Evolutionary conservation across 441 rosid species (phyloP).

Genomic region (Cnidoscolus chayamansa): DNA sequence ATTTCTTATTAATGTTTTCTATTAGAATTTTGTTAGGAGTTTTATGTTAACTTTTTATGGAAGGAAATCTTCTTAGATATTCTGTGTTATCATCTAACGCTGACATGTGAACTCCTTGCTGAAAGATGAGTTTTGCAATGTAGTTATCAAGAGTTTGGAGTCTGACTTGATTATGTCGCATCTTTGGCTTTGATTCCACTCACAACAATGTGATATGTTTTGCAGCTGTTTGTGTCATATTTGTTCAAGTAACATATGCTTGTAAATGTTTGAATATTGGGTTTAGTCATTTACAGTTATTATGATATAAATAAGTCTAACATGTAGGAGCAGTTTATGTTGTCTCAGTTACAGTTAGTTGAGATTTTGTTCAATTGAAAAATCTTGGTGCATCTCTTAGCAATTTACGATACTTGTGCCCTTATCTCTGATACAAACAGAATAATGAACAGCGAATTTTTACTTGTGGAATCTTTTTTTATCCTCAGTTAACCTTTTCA

Average conservation of each 20-base stretch:
- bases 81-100: conserved; percentile 4
- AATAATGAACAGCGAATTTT: background rate
- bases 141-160: background rate
- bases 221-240: background rate
- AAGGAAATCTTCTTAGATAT: conserved; percentile 1
- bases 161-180: background rate
- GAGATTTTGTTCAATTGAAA: background rate
- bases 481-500: background rate
- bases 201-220: background rate
- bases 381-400: background rate
- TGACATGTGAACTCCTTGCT: background rate
- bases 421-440: background rate
- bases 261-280: conserved; percentile 3
- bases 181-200: conserved; percentile 7
- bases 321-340: background rate
- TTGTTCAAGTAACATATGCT: background rate
- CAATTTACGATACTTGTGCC: background rate
- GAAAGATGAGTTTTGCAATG: background rate
- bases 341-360: background rate
- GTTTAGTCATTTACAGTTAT: background rate
- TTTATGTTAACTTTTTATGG: background rate
- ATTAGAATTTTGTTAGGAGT: background rate
- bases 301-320: background rate
- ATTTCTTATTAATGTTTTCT: background rate
- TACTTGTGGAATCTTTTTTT: background rate